Conservation (phyloP, 345 rosid species). For the Corchorus capsularis region DNA sequence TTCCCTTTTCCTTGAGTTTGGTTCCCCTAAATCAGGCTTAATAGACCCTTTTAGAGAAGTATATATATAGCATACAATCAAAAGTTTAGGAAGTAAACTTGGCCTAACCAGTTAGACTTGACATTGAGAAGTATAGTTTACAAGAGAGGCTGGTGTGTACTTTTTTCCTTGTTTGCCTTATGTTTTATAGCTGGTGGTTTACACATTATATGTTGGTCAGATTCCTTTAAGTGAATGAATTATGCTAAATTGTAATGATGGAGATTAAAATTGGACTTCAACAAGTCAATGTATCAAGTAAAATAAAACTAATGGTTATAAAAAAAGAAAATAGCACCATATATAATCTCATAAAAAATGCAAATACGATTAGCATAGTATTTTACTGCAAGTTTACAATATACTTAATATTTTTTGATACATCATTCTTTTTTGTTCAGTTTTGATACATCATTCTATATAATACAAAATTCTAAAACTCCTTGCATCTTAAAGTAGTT, state of each 20-base stretch:
- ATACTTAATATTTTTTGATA: no score
- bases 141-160: background rate
- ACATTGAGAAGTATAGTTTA: background rate
- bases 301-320: no score
- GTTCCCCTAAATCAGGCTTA: slow-evolving; percentile 25
- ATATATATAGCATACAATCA: background rate
- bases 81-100: background rate
- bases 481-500: no score
- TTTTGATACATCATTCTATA: no score
- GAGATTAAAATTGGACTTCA: no score
- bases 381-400: no score
- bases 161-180: background rate
- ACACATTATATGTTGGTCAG: background rate
- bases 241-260: background rate
- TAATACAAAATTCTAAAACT: no score
- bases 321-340: no score
- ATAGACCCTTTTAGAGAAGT: background rate
- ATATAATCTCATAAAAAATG: no score
- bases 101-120: background rate
- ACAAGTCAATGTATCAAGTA: no score
- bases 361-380: no score
- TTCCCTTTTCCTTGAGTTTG: slow-evolving; percentile 42
- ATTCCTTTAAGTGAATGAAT: background rate
- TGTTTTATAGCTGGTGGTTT: background rate
- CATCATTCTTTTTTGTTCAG: no score